Evolutionary conservation across 805 yeast genomes (phyloP), one percentile per base, ranked within the genome.

Genomic region (Starmera quercuum): DNA sequence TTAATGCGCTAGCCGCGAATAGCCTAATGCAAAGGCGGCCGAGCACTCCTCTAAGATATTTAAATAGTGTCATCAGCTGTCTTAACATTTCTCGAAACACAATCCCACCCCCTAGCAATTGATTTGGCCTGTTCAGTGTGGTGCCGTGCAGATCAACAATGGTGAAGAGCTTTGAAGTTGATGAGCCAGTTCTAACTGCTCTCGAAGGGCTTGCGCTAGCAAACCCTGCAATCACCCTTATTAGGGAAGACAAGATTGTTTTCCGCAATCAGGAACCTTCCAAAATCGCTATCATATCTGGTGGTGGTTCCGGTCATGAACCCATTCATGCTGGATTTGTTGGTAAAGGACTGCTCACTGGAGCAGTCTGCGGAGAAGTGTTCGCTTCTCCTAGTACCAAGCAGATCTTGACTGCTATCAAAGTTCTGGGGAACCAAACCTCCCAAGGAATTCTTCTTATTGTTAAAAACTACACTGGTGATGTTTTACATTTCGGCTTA

Each of bases 261-360:
- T 59, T 51, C 32, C 54, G 69, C 33, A 45, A 50, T 20, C 49
- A 45, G 19, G 35, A 45, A 21, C 40, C 59, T 34, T 59, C 66
- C 19, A 81, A 83, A 48, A 82, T 87, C 29, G 72, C 84, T 6
- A 50, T 88, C 32, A 61, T 88, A 19, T 78, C 95, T 22, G 96
- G 97, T 39, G 97, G 97, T 36, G 97, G 97, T 19, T 77, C 88
- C 11, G 97, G 97, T 31, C 97, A 88, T 53, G 97, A 88, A 58
- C 97, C 97, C 18, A 68, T 87, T 4, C 97, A 90, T 51, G 88
- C 84, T 7, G 97, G 95, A 0, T 88, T 77, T 54, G 87, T 88
- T 16, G 97, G 97, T 10, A 68, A 75, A 11, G 94, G 94, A 32
- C 61, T 82, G 45, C 58, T 88, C 26, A 85, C 83, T 44, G 94